Base-by-base conservation (phyloP, 1,284 basidiomycete genomes). In the Rhodotorula sp. region DNA sequence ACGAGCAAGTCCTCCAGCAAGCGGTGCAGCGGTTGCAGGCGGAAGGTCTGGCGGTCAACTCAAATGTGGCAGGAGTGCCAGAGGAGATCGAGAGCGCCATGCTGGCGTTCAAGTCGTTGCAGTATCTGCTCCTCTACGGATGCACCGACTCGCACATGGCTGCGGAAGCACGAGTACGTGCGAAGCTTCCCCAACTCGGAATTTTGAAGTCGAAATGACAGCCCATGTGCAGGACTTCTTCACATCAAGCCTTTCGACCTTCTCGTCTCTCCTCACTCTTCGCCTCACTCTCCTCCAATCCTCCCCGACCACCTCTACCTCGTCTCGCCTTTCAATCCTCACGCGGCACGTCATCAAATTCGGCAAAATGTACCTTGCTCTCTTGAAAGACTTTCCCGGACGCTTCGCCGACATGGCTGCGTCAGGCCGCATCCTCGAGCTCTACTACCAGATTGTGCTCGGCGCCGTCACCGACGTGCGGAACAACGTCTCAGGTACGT, bases 121-220 rank as follows among this genome's bases (percentile, higher is more conserved):
- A 65, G 27, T 74, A 71, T 32, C 62, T 77, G 47, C 46, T 67
- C 15, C 58, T 76, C 20, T 77, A 76, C 59, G 76, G 76, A 13
- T 74, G 59, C 60, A 29, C n/a, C 39, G 69, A 75, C 30, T 59
- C 74, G n/a, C 58, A 59, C 44, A 13, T 52, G 29, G 59, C 61
- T 1, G 39, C 29, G 10, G 52, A 46, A 7, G 65, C 65, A 29
- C 65, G 58, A 24, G 74, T 75, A 2, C 39, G 68, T n/a, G 19
- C 4, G 1, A 4, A n/a, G 4, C 47, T 54, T 34, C 9, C 17
- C 19, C 13, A 20, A 10, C 27, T 13, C 0, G 2, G 2, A 0
- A 3, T 29, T 36, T 29, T n/a, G n/a, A n/a, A n/a, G n/a, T n/a
- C n/a, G n/a, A 10, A 30, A 36, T 24, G 3, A 11, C 24, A 7